Conservation (phyloP, 768 basidiomycete genomes). For the Leucosporidium creatinivorum region DNA sequence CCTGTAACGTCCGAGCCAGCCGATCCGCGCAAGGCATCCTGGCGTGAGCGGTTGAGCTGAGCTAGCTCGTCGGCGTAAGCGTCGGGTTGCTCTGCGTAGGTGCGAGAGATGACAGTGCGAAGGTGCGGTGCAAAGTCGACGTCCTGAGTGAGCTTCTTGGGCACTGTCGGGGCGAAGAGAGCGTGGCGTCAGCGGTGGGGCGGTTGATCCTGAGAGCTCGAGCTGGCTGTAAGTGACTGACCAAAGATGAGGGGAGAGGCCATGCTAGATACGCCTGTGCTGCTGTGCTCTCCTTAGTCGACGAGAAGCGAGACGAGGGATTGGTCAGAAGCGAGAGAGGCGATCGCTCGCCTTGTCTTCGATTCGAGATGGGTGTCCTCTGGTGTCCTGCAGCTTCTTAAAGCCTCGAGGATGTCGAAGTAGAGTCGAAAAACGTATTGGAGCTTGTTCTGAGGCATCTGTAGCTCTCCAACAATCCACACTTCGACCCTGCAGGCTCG, state of each 20-base stretch:
- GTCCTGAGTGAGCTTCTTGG: conserved; percentile 89
- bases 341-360: too few species aligned
- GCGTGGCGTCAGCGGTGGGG: background rate
- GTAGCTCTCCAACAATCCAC: too few species aligned
- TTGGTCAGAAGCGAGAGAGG: too few species aligned
- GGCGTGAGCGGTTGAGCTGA: conserved; percentile 77
- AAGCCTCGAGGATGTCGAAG: too few species aligned
- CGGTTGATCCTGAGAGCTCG: background rate
- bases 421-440: too few species aligned
- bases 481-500: too few species aligned
- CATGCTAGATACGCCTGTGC: background rate
- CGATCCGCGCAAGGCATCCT: conserved; percentile 82
- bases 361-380: too few species aligned
- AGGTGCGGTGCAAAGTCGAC: conserved; percentile 93
- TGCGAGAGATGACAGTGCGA: conserved; percentile 73
- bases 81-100: conserved; percentile 88
- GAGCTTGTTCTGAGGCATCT: too few species aligned
- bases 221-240: background rate
- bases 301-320: too few species aligned
- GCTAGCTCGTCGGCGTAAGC: conserved; percentile 77
- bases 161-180: conserved; percentile 53
- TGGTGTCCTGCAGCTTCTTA: too few species aligned
- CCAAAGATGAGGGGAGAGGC: conserved; percentile 10
- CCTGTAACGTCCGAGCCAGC: conserved; percentile 82
- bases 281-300: too few species aligned